A percentile compares a stretch with the other conserved stretches of the same genome.
phyloP scores from a whole-genome alignment of 2,329 filamentous ascomycete genomes.

The Penicillium sp. region DNA sequence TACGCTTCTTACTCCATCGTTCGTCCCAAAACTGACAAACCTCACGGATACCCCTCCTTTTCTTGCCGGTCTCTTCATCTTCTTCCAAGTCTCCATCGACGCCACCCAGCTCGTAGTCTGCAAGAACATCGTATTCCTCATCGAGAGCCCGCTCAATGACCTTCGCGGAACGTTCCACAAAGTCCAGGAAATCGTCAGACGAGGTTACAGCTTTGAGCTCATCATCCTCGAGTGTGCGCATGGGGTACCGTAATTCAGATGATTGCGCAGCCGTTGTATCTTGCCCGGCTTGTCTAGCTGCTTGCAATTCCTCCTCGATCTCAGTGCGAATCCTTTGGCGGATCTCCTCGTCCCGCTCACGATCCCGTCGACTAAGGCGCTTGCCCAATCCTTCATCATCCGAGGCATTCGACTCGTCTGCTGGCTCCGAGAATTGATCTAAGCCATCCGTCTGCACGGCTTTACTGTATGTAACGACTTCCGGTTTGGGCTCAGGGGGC shows the following conservation, averaged over 20 bases:
- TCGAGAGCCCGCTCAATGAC: constrained; percentile 95
- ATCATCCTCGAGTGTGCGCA: constrained; percentile 77
- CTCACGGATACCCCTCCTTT: constrained; percentile 65
- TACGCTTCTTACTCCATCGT: constrained; percentile 94
- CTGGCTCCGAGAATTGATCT: constrained; percentile 58
- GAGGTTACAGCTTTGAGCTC: constrained; percentile 89
- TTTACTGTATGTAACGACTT: constrained; percentile 96
- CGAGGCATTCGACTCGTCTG: constrained; percentile 61
- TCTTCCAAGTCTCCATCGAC: constrained; percentile 75
- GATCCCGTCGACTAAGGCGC: constrained; percentile 75
- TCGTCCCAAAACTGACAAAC: constrained; percentile 93
- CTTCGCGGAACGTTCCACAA: constrained; percentile 93
- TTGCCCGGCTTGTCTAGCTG: constrained; percentile 58
- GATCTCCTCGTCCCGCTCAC: constrained; percentile 86
- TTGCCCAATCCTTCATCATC: constrained; percentile 71
- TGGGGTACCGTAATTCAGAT: constrained; percentile 67
- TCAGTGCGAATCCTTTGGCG: constrained; percentile 82
- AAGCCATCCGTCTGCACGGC: constrained; percentile 87
- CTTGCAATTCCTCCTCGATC: constrained; percentile 88
- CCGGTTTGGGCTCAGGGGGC: constrained; percentile 55
- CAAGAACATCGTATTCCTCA: constrained; percentile 93
- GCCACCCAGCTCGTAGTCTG: constrained; percentile 86
- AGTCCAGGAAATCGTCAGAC: constrained; percentile 91
- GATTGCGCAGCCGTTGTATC: constrained; percentile 45
- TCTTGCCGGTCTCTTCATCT: constrained; percentile 64